Conservation (phyloP, 805 yeast genomes). For the Helenozyma baotianmanensis region DNA sequence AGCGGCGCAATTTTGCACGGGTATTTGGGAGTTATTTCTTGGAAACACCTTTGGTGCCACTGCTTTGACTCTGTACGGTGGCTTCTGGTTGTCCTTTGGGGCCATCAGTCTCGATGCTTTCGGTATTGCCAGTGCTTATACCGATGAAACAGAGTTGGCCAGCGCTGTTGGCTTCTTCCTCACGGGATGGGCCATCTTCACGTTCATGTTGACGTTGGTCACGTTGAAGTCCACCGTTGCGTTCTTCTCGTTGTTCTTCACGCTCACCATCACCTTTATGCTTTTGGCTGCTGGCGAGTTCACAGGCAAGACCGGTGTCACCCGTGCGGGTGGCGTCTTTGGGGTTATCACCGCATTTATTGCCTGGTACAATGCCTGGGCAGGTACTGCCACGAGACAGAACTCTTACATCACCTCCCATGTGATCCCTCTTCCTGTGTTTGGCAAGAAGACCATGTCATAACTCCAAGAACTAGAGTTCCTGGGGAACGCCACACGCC, state of each 20-base stretch:
- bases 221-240: slow-evolving; percentile 38
- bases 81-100: slow-evolving; percentile 65
- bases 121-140: slow-evolving; percentile 50
- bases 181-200: slow-evolving; percentile 37
- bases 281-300: slow-evolving; percentile 35
- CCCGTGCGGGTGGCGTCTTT: slow-evolving; percentile 38
- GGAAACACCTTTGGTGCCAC: slow-evolving; percentile 17
- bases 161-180: slow-evolving; percentile 35
- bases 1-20: slow-evolving; percentile 16
- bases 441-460: too few relatives aligned
- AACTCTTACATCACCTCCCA: slow-evolving; percentile 29
- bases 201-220: slow-evolving; percentile 30
- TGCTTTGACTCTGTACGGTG: slow-evolving; percentile 39
- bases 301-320: slow-evolving; percentile 20
- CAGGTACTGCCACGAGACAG: slow-evolving; percentile 32
- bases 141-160: slow-evolving; percentile 19
- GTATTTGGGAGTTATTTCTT: slow-evolving; percentile 16
- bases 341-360: slow-evolving; percentile 38
- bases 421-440: too few relatives aligned
- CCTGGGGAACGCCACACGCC: too few relatives aligned
- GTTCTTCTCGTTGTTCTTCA: slow-evolving; percentile 28
- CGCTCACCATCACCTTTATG: slow-evolving; percentile 30
- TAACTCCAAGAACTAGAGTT: too few relatives aligned
- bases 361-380: slow-evolving; percentile 39
- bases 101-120: slow-evolving; percentile 57